Base-by-base conservation (phyloP, 495 filamentous ascomycete genomes). In the Lasiosphaeris hirsuta region DNA sequence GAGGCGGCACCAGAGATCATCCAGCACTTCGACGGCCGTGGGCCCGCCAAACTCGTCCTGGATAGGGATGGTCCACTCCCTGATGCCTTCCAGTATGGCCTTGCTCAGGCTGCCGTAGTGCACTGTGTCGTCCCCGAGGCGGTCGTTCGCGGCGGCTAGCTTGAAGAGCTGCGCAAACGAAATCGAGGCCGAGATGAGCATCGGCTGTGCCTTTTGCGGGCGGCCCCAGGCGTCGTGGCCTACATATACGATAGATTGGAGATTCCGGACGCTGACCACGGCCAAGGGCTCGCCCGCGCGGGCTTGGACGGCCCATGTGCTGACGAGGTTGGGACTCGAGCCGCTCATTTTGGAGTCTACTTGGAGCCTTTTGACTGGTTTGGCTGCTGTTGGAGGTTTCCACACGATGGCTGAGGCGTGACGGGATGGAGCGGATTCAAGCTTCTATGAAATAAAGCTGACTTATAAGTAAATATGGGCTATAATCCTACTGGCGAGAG, bases 31-130 rank as follows among this genome's bases (percentile, higher is more conserved):
- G 23, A 5, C 23, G 23, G 23, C 23, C 23, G 23, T 30, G 2
- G 23, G 23, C 5, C 5, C 5, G 23, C 5, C 2, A 30, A n/a
- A n/a, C n/a, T 30, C 23, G 23, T 5, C 23, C 23, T 30, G 23
- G 5, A 30, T 5, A 30, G 23, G 23, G 23, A 30, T 30, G 23
- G 23, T 30, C 23, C 23, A 30, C 23, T 30, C 23, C 5, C 23
- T 30, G 5, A 30, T 30, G 23, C 23, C 23, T 5, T 30, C 58
- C 1, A 80, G 59, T 13, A 87, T 73, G 4, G 65, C 63, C 66
- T 86, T 85, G 65, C 78, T 80, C 15, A 86, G 66, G 19, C 56
- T 76, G 17, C 84, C 84, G 63, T 87, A 87, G 67, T 87, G 78
- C 19, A 86, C 75, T 8, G 84, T 87, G 50, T 77, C 82, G 11